Conservation (phyloP, 2,329 filamentous ascomycete genomes). For the Epichloe elymi region DNA sequence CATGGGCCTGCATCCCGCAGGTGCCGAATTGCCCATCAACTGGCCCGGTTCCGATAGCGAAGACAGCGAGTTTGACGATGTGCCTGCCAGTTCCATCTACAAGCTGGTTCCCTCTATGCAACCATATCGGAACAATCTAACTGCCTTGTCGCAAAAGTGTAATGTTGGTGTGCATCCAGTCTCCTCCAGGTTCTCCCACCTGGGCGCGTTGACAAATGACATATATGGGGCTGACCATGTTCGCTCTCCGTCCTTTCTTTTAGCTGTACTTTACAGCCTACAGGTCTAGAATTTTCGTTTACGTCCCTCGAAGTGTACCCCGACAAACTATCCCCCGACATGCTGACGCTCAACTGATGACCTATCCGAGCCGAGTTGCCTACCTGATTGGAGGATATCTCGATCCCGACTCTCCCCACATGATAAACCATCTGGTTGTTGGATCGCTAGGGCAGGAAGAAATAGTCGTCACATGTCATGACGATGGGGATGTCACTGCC, state of each 20-base stretch:
- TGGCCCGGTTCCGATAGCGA: slow-evolving; percentile 17
- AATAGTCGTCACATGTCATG: slow-evolving; percentile 52
- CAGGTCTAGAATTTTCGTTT: slow-evolving; percentile 42
- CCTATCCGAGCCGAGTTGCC: slow-evolving; percentile 27
- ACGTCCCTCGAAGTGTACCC: slow-evolving; percentile 32
- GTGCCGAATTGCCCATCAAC: slow-evolving; percentile 13
- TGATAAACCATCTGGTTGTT: slow-evolving; percentile 55
- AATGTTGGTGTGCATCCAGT: slow-evolving; percentile 27
- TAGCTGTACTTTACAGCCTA: slow-evolving; percentile 51
- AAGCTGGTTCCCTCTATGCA: slow-evolving; percentile 21
- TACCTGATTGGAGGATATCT: slow-evolving; percentile 37
- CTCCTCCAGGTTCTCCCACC: not conserved
- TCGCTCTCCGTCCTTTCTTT: not conserved
- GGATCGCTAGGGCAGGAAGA: slow-evolving; percentile 59
- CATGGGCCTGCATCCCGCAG: slow-evolving; percentile 1
- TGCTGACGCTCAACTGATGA: slow-evolving; percentile 38
- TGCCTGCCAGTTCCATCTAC: slow-evolving; percentile 14
- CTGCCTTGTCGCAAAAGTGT: slow-evolving; percentile 41
- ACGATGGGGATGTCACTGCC: slow-evolving; percentile 62
- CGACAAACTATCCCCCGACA: slow-evolving; percentile 33
- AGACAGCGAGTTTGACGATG: slow-evolving; percentile 8
- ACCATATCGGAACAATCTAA: slow-evolving; percentile 39
- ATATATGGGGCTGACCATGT: slow-evolving; percentile 1
- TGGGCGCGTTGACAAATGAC: not conserved
- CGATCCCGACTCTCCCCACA: slow-evolving; percentile 38